A percentile compares a stretch with the other conserved stretches of the same genome.
phyloP scores from a whole-genome alignment of 306 rosid genomes.

The Pyrus bretschneideri region DNA sequence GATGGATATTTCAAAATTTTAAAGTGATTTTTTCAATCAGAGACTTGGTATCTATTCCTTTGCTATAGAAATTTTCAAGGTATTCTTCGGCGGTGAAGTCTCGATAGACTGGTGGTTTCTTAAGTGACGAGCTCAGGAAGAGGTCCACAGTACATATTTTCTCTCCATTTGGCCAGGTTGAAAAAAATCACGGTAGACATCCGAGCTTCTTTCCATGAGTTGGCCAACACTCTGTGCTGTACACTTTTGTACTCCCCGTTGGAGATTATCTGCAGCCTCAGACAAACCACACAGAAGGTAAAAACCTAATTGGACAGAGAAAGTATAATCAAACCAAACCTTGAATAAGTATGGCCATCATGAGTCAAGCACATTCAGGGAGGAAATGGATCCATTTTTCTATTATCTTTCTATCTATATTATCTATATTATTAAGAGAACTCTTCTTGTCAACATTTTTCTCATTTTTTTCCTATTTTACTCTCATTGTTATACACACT shows the following conservation, averaged over 20 bases:
- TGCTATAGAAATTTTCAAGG: constrained; percentile 6
- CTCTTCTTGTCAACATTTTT: too few relatives aligned
- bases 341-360: background rate
- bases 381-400: too few relatives aligned
- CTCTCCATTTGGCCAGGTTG: constrained; percentile 19
- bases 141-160: constrained; percentile 20
- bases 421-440: too few relatives aligned
- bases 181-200: constrained; percentile 20
- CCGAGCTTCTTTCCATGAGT: constrained; percentile 18
- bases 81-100: constrained; percentile 17
- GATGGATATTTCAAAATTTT: background rate
- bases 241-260: constrained; percentile 33
- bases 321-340: background rate
- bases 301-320: background rate
- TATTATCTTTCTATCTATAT: too few relatives aligned
- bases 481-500: too few relatives aligned
- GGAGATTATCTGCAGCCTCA: constrained; percentile 7
- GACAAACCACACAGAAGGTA: too few relatives aligned
- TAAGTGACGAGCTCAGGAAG: constrained; percentile 21
- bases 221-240: constrained; percentile 29
- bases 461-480: too few relatives aligned
- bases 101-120: constrained; percentile 23
- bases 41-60: constrained; percentile 24
- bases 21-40: constrained; percentile 21
- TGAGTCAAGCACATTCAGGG: too few relatives aligned